A percentile compares a stretch with the other conserved stretches of the same genome.
Conservation (phyloP, 106 monocot species). For the Dioscorea zingiberensis region DNA sequence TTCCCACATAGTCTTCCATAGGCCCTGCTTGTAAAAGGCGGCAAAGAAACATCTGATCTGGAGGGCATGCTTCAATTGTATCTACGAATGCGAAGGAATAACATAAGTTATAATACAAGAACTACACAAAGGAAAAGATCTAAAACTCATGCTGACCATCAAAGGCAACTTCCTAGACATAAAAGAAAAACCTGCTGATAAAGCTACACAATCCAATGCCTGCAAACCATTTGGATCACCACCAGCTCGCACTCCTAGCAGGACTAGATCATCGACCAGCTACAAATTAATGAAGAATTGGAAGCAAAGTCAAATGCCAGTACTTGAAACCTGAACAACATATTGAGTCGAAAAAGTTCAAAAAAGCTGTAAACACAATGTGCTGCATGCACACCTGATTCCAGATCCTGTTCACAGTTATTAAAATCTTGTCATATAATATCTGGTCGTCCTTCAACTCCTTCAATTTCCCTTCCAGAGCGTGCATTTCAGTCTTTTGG, state of each 20-base stretch:
- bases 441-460: conserved; percentile 59
- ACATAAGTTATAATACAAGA: background rate
- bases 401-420: conserved; percentile 82
- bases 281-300: conserved; percentile 11
- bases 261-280: conserved; percentile 65
- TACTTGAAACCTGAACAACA: background rate
- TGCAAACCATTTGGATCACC: conserved; percentile 40
- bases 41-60: conserved; percentile 73
- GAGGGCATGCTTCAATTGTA: conserved; percentile 44
- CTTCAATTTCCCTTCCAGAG: conserved; percentile 61
- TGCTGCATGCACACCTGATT: conserved; percentile 60
- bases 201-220: conserved; percentile 46
- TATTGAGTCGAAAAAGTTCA: conserved; percentile 1
- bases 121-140: background rate
- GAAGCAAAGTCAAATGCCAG: background rate
- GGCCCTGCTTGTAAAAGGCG: conserved; percentile 43
- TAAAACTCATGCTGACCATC: background rate
- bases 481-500: conserved; percentile 67
- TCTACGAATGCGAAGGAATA: conserved; percentile 27
- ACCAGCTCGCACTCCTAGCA: conserved; percentile 63
- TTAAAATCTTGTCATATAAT: conserved; percentile 68
- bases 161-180: no score
- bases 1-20: conserved; percentile 17
- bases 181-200: conserved; percentile 40
- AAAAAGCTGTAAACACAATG: background rate